Percentiles rank a stretch among this genome's conserved stretches.
Evolutionary conservation across 176 grass and related monocot genomes (phyloP).

Genomic region (Thinopyrum elongatum): DNA sequence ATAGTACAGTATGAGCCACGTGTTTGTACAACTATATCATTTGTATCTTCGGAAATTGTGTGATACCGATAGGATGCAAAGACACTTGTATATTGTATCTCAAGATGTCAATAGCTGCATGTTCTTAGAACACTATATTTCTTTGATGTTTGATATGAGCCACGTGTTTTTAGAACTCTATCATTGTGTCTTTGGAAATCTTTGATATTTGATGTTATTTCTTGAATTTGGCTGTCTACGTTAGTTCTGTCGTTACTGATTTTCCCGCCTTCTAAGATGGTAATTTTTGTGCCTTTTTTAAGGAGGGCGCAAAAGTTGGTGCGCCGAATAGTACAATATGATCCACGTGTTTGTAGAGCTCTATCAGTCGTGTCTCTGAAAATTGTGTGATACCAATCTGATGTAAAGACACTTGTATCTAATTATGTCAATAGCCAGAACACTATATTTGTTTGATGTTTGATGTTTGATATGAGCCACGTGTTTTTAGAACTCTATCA

Average conservation of each 20-base stretch:
- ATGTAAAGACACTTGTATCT: background rate
- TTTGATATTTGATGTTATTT: background rate
- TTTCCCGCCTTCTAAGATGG: background rate
- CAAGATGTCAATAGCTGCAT: no score
- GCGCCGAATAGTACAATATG: background rate
- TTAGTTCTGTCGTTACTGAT: background rate
- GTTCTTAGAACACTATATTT: no score
- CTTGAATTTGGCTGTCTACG: background rate
- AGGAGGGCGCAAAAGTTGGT: no score
- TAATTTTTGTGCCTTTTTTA: no score
- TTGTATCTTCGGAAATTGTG: background rate
- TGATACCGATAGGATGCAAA: background rate
- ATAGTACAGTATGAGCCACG: background rate
- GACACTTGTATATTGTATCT: background rate
- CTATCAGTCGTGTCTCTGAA: background rate
- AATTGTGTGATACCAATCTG: background rate
- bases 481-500: no score
- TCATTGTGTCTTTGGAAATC: background rate
- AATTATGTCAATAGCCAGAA: background rate
- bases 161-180: no score
- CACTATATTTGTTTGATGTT: no score
- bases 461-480: no score
- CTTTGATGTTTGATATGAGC: no score
- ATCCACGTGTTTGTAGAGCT: constrained; percentile 1
- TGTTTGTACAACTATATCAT: background rate